Base-by-base conservation (phyloP, 495 filamentous ascomycete species). In the Lasiosphaeris hirsuta region DNA sequence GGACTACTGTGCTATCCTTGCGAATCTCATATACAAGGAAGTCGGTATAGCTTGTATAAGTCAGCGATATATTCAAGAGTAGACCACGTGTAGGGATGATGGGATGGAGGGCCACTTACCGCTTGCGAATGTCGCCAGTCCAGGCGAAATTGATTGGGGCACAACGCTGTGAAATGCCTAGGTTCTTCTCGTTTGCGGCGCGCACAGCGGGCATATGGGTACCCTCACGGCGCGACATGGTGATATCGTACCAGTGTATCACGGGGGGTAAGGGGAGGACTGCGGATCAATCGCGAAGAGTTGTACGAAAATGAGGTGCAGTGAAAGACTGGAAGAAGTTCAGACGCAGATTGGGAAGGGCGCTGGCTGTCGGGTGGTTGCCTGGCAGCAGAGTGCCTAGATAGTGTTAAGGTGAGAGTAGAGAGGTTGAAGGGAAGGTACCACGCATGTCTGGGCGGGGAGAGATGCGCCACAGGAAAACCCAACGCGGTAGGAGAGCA, bases 1-100 rank as follows among this genome's bases (percentile, higher is more conserved):
- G 91, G 42, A 93, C 64, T 3, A 96, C 92, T 47, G 84, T 74
- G 10, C 92, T 93, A 66, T 86, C 81, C 10, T 85, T 86, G 11
- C 80, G 70, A 61, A 98, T 94, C 74, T 98, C 94, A 68, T 96
- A 90, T 55, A 98, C 94, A 47, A 93, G 74, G 70, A 98, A 98
- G 68, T 98, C 94, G 11, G 92, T 96, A 72, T 91, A 98, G 62
- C 90, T 94, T 54, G 35, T 33, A 7, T 2, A 49, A 15, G 46
- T 56, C 39, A 54, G 51, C 40, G 43, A 39, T 40, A 15, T 0
- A 37, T 23, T 11, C 5, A 11, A 14, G 4, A n/a, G 34, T 17
- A 9, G 15, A 34, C 13, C 23, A 23, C 18, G 10, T 35, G 34
- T 17, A 13, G 0, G 7, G 15, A 42, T 23, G 39, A 23, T 45